Evolutionary conservation across 805 yeast genomes (phyloP).

Genomic region (Wickerhamiella nectarea): DNA sequence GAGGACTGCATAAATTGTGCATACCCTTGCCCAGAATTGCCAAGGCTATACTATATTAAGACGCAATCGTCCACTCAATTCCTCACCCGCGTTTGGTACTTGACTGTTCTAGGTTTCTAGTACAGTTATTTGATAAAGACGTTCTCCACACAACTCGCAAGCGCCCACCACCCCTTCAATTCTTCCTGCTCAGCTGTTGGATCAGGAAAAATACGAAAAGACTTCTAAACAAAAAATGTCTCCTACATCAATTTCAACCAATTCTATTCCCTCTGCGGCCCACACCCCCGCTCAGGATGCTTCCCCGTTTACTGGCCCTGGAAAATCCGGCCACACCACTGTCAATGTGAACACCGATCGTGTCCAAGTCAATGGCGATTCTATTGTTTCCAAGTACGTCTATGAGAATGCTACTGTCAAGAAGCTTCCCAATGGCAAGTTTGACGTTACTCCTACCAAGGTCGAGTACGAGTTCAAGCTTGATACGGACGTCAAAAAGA

Average conservation of each 20-base stretch:
- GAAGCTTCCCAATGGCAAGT: slow-evolving; percentile 34
- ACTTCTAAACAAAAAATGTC: slow-evolving; percentile 7
- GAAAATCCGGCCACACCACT: slow-evolving; percentile 29
- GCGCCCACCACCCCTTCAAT: slow-evolving; percentile 33
- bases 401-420: slow-evolving; percentile 68
- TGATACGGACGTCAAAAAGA: slow-evolving; percentile 66
- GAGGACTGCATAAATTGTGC: no score
- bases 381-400: slow-evolving; percentile 43
- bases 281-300: slow-evolving; percentile 23
- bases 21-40: no score
- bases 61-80: neutral
- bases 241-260: neutral
- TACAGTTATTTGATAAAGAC: slow-evolving; percentile 18
- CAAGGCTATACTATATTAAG: neutral
- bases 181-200: slow-evolving; percentile 32
- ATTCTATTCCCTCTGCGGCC: slow-evolving; percentile 6
- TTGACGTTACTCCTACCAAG: slow-evolving; percentile 54
- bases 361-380: slow-evolving; percentile 36
- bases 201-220: slow-evolving; percentile 34
- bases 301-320: slow-evolving; percentile 22
- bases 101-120: neutral
- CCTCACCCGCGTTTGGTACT: neutral
- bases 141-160: slow-evolving; percentile 31
- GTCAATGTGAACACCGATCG: slow-evolving; percentile 46
- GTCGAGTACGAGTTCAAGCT: slow-evolving; percentile 75